Percentiles rank a stretch among this genome's conserved stretches.
Conservation (phyloP, 306 rosid species). For the Malus asiatica region DNA sequence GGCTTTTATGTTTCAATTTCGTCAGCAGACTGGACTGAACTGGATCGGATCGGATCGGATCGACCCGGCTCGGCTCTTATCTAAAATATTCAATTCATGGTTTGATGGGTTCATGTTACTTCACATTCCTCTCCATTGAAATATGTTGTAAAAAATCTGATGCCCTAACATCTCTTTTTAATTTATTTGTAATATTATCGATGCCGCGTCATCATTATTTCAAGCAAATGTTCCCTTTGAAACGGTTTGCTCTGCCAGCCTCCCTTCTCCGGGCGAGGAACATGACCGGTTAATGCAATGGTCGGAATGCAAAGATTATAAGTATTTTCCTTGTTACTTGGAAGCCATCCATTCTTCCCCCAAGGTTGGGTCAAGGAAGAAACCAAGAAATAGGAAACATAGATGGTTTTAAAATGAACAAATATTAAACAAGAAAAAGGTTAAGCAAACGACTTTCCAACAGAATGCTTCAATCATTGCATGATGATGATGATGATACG, state of each 20-base stretch:
- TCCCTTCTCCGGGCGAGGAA: too few species aligned
- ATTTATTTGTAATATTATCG: background rate
- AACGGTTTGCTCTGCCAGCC: constrained; percentile 27
- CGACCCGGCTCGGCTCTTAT: too few species aligned
- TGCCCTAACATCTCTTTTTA: background rate
- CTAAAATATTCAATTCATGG: background rate
- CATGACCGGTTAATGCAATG: constrained; percentile 57
- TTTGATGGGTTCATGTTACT: too few species aligned
- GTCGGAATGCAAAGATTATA: constrained; percentile 48
- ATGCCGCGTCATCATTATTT: background rate
- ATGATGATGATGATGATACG: background rate
- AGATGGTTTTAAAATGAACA: too few species aligned
- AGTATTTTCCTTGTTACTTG: constrained; percentile 49
- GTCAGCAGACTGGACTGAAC: too few species aligned
- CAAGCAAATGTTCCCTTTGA: background rate
- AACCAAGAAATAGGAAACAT: too few species aligned
- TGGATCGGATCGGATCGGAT: too few species aligned
- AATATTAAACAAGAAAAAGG: background rate
- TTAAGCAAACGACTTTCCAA: background rate
- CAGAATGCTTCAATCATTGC: background rate
- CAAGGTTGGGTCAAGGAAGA: background rate
- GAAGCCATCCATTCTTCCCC: constrained; percentile 18
- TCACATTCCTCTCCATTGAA: background rate
- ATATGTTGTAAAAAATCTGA: too few species aligned
- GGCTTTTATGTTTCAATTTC: too few species aligned